phyloP scores from a whole-genome alignment of 192 early-diverging fungal genomes.

The Backusella liffmaniae region DNA sequence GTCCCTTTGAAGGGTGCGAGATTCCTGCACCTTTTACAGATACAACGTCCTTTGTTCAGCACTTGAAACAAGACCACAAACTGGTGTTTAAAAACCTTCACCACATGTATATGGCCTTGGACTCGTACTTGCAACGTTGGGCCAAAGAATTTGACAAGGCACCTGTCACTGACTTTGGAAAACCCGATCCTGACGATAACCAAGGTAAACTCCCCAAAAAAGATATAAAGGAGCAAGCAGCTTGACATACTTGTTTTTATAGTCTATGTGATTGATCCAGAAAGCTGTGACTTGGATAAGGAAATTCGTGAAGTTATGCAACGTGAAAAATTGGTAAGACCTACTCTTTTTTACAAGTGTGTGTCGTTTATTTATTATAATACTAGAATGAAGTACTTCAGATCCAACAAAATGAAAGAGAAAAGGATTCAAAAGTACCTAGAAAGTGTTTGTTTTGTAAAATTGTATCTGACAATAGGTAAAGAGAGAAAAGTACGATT shows the following conservation, averaged over 20 bases:
- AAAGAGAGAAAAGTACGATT: background rate
- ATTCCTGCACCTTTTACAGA: slow-evolving; percentile 49
- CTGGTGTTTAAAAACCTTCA: slow-evolving; percentile 68
- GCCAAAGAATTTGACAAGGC: slow-evolving; percentile 49
- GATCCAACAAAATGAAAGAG: slow-evolving; percentile 71
- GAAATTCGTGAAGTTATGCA: slow-evolving; percentile 74
- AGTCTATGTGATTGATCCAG: slow-evolving; percentile 62
- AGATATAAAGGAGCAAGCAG: too few relatives aligned
- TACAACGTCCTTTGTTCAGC: slow-evolving; percentile 61
- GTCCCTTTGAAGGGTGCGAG: slow-evolving; percentile 63
- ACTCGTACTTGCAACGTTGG: slow-evolving; percentile 76
- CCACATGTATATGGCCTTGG: slow-evolving; percentile 76
- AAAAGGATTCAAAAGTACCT: slow-evolving; percentile 58
- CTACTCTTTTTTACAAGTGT: background rate
- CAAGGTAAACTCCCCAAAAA: background rate
- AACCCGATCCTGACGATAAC: slow-evolving; percentile 25
- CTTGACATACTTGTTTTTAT: background rate
- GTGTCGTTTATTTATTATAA: background rate
- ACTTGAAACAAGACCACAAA: slow-evolving; percentile 64
- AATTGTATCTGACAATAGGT: slow-evolving; percentile 66
- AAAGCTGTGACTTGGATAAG: slow-evolving; percentile 53
- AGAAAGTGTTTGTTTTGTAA: slow-evolving; percentile 95
- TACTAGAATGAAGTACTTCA: slow-evolving; percentile 63
- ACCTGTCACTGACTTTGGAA: slow-evolving; percentile 32
- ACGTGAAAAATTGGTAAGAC: slow-evolving; percentile 56